Conservation (phyloP, 306 rosid genomes). For the Astragalus glycyphyllos region DNA sequence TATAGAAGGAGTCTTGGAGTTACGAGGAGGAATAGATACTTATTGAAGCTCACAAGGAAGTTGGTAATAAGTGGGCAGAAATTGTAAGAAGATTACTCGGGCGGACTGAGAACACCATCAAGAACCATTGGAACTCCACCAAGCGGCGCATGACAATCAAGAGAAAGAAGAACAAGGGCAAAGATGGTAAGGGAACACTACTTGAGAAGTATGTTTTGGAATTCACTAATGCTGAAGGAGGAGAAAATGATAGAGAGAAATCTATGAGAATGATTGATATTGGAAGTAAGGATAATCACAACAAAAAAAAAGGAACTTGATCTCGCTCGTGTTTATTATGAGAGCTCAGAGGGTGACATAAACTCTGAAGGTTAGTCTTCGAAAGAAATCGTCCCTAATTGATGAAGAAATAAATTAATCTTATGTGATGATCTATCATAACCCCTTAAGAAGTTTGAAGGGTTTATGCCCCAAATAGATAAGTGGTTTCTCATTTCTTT, state of each 20-base stretch:
- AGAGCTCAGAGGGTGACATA: too few relatives aligned
- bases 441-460: too few relatives aligned
- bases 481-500: too few relatives aligned
- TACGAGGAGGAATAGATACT: slow-evolving; percentile 68
- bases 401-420: too few relatives aligned
- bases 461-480: too few relatives aligned
- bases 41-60: slow-evolving; percentile 60
- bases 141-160: slow-evolving; percentile 60
- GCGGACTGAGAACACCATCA: slow-evolving; percentile 70
- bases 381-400: too few relatives aligned
- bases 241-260: background rate
- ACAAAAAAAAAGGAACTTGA: too few relatives aligned
- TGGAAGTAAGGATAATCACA: too few relatives aligned
- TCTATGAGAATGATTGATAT: background rate
- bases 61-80: slow-evolving; percentile 85
- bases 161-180: slow-evolving; percentile 38
- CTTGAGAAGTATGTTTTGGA: slow-evolving; percentile 62
- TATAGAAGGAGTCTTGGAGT: slow-evolving; percentile 81
- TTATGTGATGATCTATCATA: too few relatives aligned
- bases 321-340: too few relatives aligned
- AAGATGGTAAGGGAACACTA: background rate
- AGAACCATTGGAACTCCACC: slow-evolving; percentile 83
- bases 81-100: slow-evolving; percentile 67
- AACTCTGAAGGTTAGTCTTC: too few relatives aligned
- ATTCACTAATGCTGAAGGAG: slow-evolving; percentile 6